These are phyloP conservation scores for Ceratocystis harringtonii DNA, from an alignment of 2,329 filamentous ascomycete species.

Conservation along the genomic window DNA sequence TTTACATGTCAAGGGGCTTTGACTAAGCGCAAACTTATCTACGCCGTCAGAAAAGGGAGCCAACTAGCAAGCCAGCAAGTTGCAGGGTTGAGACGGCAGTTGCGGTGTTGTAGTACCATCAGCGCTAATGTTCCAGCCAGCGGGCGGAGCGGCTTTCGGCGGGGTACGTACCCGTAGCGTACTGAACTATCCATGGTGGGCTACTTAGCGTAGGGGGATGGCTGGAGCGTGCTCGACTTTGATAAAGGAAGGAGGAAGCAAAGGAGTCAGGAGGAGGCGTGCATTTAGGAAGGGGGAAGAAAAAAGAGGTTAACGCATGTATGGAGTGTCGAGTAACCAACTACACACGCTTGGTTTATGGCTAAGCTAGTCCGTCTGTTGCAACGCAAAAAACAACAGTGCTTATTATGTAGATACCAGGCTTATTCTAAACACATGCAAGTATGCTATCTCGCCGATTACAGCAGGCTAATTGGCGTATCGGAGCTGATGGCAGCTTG, in stretches of 20 bases:
- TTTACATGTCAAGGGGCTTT: neutral
- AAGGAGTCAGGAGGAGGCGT: neutral
- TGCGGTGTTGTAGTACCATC: neutral
- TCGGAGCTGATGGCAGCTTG: no score
- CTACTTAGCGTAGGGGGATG: no score
- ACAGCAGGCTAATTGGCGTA: no score
- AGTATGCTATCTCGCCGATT: no score
- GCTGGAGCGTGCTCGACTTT: neutral
- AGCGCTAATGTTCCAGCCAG: neutral
- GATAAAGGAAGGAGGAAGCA: neutral
- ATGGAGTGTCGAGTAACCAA: neutral
- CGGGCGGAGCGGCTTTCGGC: conserved; percentile 2
- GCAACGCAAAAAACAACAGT: no score
- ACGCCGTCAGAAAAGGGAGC: neutral
- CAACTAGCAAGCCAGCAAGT: neutral
- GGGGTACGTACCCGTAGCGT: neutral
- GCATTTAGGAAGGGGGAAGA: neutral
- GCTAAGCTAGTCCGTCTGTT: no score
- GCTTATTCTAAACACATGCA: no score
- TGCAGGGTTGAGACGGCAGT: neutral
- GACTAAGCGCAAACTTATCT: neutral
- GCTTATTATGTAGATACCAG: no score
- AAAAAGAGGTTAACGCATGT: neutral
- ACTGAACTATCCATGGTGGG: no score
- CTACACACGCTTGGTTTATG: no score